phyloP scores from a whole-genome alignment of 2,329 filamentous ascomycete genomes.

The Xylaria sp. region DNA sequence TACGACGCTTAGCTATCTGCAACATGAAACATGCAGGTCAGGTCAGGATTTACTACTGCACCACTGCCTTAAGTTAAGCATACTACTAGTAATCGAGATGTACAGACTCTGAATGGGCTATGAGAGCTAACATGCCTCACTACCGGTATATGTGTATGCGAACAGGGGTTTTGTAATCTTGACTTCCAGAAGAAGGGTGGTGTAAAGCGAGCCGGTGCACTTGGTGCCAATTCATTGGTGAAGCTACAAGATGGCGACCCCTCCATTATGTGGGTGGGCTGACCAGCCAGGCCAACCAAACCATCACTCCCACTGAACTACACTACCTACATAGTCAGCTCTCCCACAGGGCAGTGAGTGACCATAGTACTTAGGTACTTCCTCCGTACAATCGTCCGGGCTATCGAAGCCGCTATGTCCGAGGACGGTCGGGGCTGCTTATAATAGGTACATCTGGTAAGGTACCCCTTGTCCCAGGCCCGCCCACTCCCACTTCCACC shows the following conservation, averaged over 20 bases:
- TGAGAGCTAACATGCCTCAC: background rate
- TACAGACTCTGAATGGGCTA: background rate
- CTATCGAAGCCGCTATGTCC: slow-evolving; percentile 34
- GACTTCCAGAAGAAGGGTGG: slow-evolving; percentile 19
- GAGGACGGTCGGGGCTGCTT: slow-evolving; percentile 17
- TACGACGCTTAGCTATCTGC: background rate
- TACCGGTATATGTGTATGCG: background rate
- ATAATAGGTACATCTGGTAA: no score
- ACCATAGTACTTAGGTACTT: background rate
- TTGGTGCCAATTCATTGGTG: background rate
- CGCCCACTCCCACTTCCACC: slow-evolving; percentile 4
- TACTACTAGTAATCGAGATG: no score
- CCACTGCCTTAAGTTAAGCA: no score
- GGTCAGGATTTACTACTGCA: background rate
- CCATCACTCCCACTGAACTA: background rate
- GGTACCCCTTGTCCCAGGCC: background rate
- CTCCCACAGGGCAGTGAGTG: background rate
- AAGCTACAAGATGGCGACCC: background rate
- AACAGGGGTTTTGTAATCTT: slow-evolving; percentile 22
- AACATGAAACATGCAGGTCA: slow-evolving; percentile 8
- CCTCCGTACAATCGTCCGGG: slow-evolving; percentile 2
- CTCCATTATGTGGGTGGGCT: slow-evolving; percentile 9
- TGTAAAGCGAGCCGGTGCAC: slow-evolving; percentile 15
- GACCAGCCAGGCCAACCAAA: background rate
- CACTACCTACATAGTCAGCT: background rate